phyloP scores from a whole-genome alignment of 2,329 filamentous ascomycete genomes.

The Lanzia echinophila region DNA sequence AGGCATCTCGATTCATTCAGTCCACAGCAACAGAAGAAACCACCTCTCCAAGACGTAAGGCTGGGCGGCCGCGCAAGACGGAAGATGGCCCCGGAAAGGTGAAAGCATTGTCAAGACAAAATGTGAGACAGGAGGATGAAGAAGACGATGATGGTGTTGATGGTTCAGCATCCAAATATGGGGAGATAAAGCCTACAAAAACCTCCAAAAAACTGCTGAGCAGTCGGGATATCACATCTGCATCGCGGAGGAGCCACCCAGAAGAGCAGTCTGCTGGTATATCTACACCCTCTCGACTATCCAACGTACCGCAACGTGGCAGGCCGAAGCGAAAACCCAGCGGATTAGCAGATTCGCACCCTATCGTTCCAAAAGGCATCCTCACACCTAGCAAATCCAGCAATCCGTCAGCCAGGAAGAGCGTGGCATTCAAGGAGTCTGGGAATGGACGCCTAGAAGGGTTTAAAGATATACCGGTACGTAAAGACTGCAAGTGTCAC shows the following conservation, averaged over 20 bases:
- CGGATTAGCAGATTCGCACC: neutral
- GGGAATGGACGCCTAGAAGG: conserved; percentile 32
- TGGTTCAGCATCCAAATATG: neutral
- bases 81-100: conserved; percentile 7
- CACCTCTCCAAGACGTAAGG: neutral
- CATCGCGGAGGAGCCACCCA: neutral
- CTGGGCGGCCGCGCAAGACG: conserved; percentile 6
- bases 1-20: neutral
- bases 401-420: conserved; percentile 40
- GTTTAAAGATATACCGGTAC: conserved; percentile 44
- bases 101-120: conserved; percentile 10
- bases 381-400: conserved; percentile 46
- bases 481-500: neutral
- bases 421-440: conserved; percentile 49
- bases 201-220: neutral
- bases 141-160: neutral
- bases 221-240: neutral
- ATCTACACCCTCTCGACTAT: conserved; percentile 12
- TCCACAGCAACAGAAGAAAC: neutral
- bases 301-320: conserved; percentile 12
- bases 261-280: neutral
- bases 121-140: neutral
- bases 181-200: neutral
- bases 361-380: conserved; percentile 43
- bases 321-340: conserved; percentile 10